Evolutionary conservation across 1,139 yeast species (phyloP).

Genomic region (Suhomyces bokatorum): DNA sequence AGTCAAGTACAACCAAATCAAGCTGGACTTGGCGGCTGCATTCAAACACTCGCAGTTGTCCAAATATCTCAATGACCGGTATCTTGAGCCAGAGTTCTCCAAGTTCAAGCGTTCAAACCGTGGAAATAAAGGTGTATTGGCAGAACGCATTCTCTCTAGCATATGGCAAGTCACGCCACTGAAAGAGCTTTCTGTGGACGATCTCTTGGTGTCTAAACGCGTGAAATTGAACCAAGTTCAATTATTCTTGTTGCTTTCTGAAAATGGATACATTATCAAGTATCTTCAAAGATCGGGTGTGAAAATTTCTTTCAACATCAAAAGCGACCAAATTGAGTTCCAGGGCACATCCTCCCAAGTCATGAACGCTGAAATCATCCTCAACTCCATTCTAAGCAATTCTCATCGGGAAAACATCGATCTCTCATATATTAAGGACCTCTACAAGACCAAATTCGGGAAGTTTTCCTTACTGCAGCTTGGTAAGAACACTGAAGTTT

Average conservation of each 20-base stretch:
- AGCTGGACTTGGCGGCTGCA: conserved; percentile 16
- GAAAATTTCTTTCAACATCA: conserved; percentile 40
- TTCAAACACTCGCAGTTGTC: conserved; percentile 18
- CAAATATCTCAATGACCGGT: conserved; percentile 13
- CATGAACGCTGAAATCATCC: conserved; percentile 34
- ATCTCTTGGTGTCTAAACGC: conserved; percentile 42
- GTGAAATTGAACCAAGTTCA: conserved; percentile 45
- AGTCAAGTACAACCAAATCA: conserved; percentile 13
- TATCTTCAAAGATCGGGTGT: conserved; percentile 59
- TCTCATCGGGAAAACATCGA: conserved; percentile 36
- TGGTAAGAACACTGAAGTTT: conserved; percentile 37
- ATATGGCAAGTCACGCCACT: conserved; percentile 42
- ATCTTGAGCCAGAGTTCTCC: conserved; percentile 10
- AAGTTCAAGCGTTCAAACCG: conserved; percentile 17
- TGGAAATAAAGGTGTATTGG: conserved; percentile 17
- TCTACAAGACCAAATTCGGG: conserved; percentile 28
- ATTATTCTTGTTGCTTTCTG: conserved; percentile 49
- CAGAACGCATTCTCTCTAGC: conserved; percentile 29
- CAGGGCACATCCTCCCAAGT: conserved; percentile 38
- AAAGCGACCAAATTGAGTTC: conserved; percentile 21
- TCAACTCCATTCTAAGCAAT: conserved; percentile 36
- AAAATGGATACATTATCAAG: conserved; percentile 48
- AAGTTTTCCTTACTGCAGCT: conserved; percentile 29
- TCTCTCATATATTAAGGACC: conserved; percentile 24
- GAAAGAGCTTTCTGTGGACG: conserved; percentile 30